Percentiles rank a stretch among this genome's conserved stretches.
Conservation (phyloP, 371 early-diverging fungal species). For the Haplosporangium sp. region DNA sequence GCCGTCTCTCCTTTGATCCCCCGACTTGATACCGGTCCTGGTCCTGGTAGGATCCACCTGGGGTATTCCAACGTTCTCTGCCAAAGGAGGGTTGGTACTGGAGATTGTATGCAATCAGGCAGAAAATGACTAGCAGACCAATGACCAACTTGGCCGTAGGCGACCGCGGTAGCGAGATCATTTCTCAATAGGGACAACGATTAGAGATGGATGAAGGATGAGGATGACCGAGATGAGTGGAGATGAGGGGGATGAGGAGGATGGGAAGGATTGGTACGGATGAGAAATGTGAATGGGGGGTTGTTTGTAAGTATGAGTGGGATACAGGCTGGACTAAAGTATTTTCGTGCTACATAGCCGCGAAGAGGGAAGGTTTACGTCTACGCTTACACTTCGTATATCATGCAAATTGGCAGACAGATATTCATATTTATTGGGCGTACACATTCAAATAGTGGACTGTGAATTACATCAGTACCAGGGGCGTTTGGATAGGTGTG, state of each 20-base stretch:
- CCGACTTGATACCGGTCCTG: conserved; percentile 2
- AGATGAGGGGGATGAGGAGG: conserved; percentile 1
- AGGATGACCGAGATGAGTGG: no score
- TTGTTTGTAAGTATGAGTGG: background rate
- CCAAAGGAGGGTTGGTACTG: conserved; percentile 20
- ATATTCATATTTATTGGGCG: no score
- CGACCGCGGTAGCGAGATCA: conserved; percentile 25
- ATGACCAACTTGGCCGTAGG: conserved; percentile 25
- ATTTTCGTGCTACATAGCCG: background rate
- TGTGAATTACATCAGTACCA: background rate
- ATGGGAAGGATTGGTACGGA: background rate
- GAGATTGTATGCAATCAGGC: conserved; percentile 15
- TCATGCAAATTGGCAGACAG: no score
- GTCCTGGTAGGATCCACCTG: background rate
- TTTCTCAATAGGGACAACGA: conserved; percentile 1
- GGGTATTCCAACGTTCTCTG: background rate
- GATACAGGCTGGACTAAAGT: background rate
- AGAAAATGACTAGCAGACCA: conserved; percentile 16
- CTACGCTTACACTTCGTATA: no score
- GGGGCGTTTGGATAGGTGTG: background rate
- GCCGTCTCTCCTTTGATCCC: background rate
- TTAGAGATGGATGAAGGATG: background rate
- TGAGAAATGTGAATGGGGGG: background rate
- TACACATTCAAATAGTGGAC: no score
- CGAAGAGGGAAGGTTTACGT: no score